Evolutionary conservation across 805 yeast genomes (phyloP).

Genomic region (Komagataella mondaviorum): DNA sequence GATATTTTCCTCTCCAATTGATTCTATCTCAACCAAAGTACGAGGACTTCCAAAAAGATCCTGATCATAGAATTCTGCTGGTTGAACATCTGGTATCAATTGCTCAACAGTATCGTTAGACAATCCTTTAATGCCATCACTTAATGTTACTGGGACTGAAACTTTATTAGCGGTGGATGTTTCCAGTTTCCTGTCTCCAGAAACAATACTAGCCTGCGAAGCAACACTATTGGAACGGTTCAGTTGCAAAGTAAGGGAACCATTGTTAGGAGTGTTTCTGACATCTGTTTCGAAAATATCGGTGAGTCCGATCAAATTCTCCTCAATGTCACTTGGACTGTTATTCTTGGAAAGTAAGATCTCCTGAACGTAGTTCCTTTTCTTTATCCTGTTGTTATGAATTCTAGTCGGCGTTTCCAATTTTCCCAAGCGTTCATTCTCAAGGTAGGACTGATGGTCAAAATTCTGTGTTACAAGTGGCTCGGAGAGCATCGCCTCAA

Average conservation of each 20-base stretch:
- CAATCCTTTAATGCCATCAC: conserved; percentile 11
- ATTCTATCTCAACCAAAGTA: background rate
- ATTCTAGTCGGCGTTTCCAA: conserved; percentile 8
- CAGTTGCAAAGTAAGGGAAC: conserved; percentile 13
- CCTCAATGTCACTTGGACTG: conserved; percentile 11
- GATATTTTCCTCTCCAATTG: background rate
- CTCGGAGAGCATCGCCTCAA: conserved; percentile 24
- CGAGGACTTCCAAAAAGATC: background rate
- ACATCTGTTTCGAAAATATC: conserved; percentile 19
- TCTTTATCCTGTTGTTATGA: conserved; percentile 4
- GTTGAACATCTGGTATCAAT: conserved; percentile 1
- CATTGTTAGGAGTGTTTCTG: conserved; percentile 13
- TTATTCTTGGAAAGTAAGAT: conserved; percentile 1
- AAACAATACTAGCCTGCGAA: conserved; percentile 14
- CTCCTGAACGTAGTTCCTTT: conserved; percentile 9
- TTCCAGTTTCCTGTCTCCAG: conserved; percentile 13
- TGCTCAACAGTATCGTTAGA: conserved; percentile 9
- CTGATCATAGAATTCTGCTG: background rate
- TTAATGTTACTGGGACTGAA: conserved; percentile 5
- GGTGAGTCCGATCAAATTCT: conserved; percentile 14
- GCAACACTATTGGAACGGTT: conserved; percentile 14
- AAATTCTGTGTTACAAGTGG: conserved; percentile 7
- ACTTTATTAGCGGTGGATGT: conserved; percentile 10
- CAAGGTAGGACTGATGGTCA: conserved; percentile 16
- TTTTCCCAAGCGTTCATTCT: conserved; percentile 11